These are phyloP conservation scores for Termitomyces titanicus DNA, from an alignment of 768 basidiomycete species.

Conservation along the genomic window DNA sequence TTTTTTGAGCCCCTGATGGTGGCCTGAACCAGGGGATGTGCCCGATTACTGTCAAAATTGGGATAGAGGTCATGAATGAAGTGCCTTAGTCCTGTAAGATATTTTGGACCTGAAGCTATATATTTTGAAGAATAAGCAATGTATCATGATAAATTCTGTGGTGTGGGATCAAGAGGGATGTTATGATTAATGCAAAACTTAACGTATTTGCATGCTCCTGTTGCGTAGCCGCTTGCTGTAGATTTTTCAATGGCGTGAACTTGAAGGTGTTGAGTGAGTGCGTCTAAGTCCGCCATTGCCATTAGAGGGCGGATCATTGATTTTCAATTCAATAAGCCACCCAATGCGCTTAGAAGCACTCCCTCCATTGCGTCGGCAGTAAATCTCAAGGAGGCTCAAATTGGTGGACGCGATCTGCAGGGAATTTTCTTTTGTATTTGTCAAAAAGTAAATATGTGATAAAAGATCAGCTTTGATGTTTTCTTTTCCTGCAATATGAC, in stretches of 20 bases:
- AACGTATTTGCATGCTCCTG: neutral
- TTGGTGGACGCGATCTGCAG: slow-evolving; percentile 14
- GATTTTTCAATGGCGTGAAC: slow-evolving; percentile 13
- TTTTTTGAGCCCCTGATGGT: too few species aligned
- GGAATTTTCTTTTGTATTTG: slow-evolving; percentile 10
- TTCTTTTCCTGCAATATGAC: slow-evolving; percentile 14
- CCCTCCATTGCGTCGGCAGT: neutral
- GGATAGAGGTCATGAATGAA: slow-evolving; percentile 19
- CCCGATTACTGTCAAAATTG: slow-evolving; percentile 12
- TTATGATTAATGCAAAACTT: slow-evolving; percentile 4
- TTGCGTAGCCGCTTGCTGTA: slow-evolving; percentile 10
- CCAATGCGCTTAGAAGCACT: slow-evolving; percentile 15
- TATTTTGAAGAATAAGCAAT: slow-evolving; percentile 13
- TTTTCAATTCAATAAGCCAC: neutral
- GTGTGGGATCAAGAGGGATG: neutral
- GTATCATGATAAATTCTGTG: slow-evolving; percentile 14
- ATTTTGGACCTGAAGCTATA: slow-evolving; percentile 14
- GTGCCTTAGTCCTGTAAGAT: slow-evolving; percentile 18
- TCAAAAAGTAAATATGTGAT: slow-evolving; percentile 5
- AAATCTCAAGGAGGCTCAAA: slow-evolving; percentile 18
- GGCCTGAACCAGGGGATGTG: slow-evolving; percentile 10
- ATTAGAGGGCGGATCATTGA: neutral
- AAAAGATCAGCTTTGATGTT: neutral
- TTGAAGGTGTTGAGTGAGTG: neutral
- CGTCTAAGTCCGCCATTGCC: too few species aligned